Evolutionary conservation across 139 green algal species (phyloP).

Genomic region (Dunaliella primolecta): DNA sequence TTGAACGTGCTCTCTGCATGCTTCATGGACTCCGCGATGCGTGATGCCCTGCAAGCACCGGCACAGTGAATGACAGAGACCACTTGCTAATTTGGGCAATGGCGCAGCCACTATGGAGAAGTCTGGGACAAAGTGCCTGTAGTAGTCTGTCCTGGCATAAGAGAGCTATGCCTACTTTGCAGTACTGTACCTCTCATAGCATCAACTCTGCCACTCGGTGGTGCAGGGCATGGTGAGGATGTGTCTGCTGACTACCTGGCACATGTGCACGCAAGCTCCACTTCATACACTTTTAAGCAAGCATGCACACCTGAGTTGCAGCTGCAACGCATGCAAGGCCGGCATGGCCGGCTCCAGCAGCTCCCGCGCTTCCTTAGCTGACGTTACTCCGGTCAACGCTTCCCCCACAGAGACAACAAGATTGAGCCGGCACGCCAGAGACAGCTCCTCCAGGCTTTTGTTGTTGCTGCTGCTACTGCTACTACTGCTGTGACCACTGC

Average conservation of each 20-base stretch:
- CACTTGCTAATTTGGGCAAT: too few relatives aligned
- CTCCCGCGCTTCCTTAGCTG: neutral
- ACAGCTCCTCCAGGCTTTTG: constrained; percentile 15
- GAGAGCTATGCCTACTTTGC: too few relatives aligned
- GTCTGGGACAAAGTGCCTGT: too few relatives aligned
- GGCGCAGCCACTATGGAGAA: too few relatives aligned
- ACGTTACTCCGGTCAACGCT: neutral
- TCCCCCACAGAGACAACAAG: constrained; percentile 22
- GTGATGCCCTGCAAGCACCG: neutral
- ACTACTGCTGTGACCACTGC: constrained; percentile 5
- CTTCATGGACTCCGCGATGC: neutral
- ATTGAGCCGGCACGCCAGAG: constrained; percentile 5
- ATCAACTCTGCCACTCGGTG: too few relatives aligned
- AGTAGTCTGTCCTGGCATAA: too few relatives aligned
- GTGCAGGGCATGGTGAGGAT: too few relatives aligned
- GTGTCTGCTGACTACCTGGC: too few relatives aligned
- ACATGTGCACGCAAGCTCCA: too few relatives aligned
- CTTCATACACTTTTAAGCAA: too few relatives aligned
- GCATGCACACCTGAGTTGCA: neutral
- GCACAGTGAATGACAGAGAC: too few relatives aligned
- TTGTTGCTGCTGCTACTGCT: neutral
- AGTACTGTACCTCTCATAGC: too few relatives aligned
- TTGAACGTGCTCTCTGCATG: constrained; percentile 26
- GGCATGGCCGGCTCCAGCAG: neutral
- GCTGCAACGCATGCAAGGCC: neutral